phyloP scores from a whole-genome alignment of 352 stramenopile species.

The Hyaloperonospora brassicae region DNA sequence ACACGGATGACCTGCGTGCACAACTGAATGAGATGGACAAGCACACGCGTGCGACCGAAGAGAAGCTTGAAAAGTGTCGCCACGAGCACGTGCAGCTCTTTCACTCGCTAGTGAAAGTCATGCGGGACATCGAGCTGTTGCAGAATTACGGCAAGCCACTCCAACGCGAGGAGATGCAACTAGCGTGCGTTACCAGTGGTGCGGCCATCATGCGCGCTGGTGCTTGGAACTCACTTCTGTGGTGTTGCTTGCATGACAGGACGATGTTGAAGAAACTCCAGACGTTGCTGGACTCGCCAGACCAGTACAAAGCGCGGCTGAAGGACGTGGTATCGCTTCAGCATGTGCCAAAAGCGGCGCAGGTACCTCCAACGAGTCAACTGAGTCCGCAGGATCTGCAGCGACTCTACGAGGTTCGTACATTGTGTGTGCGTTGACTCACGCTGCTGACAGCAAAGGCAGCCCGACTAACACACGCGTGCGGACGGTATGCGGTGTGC shows the following conservation, averaged over 20 bases:
- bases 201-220: background rate
- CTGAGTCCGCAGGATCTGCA: constrained; percentile 70
- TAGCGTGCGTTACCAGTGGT: constrained; percentile 46
- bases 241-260: constrained; percentile 20
- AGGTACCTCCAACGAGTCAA: constrained; percentile 33
- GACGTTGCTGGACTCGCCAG: constrained; percentile 65
- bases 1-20: constrained; percentile 60
- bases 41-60: constrained; percentile 62
- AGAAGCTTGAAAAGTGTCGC: constrained; percentile 80
- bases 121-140: constrained; percentile 84
- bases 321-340: constrained; percentile 72
- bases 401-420: constrained; percentile 57
- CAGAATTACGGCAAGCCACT: constrained; percentile 82
- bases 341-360: constrained; percentile 49
- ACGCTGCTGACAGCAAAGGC: background rate
- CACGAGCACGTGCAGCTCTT: constrained; percentile 80
- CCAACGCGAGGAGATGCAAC: constrained; percentile 65
- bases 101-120: constrained; percentile 78
- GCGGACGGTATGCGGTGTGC: constrained; percentile 9
- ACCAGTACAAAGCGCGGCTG: constrained; percentile 81
- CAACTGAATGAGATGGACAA: constrained; percentile 82
- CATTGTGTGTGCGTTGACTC: background rate
- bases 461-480: background rate
- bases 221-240: constrained; percentile 8
- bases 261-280: constrained; percentile 81